Base-by-base conservation (phyloP, 176 grass and related monocot genomes). In the Phyllostachys edulis region DNA sequence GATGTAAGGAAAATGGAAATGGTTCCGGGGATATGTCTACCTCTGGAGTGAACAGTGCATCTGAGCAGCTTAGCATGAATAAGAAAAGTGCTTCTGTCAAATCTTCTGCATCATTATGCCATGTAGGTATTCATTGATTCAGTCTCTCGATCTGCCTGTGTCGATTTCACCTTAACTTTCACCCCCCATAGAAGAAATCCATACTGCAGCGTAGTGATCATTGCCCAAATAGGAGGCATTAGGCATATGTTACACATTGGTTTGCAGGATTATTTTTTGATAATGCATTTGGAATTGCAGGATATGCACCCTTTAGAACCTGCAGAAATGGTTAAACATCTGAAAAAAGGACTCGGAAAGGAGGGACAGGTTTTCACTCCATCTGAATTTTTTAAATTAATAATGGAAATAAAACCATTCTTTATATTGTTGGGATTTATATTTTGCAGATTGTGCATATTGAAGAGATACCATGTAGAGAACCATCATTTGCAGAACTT, bases 321-420 rank as follows among this genome's bases (percentile, higher is more conserved):
- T 84, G 65, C 71, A 85, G 89, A 90, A 76, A 98, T 98, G 96
- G 81, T 91, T 83, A 87, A 93, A 76, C 96, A 98, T 95, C 89
- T 98, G 80, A 98, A 90, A 64, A 57, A 75, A 54, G 91, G 91
- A 59, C 86, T 92, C 79, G 96, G 89, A 82, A 95, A 90, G 75
- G 83, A 87, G 47, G 91, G 87, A 23, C 96, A 98, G 93, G 96
- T 98, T 73, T 77, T 78, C 69, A 54, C 82, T 84, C 57, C 41
- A 46, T 78, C 69, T 80, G 16, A 71, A 11, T 74, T 37, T 50
- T 32, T 82, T 12, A 26, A 72, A 65, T 36, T 52, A 17, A 11
- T 46, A 29, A 55, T 69, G 39, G 17, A 17, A 69, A 89, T 21
- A 27, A 65, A 69, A 42, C 3, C 42, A 54, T 2, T 83, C 13